A percentile compares a stretch with the other conserved stretches of the same genome.
Evolutionary conservation across 805 yeast genomes (phyloP).

Genomic region (Candida qinlingensis): DNA sequence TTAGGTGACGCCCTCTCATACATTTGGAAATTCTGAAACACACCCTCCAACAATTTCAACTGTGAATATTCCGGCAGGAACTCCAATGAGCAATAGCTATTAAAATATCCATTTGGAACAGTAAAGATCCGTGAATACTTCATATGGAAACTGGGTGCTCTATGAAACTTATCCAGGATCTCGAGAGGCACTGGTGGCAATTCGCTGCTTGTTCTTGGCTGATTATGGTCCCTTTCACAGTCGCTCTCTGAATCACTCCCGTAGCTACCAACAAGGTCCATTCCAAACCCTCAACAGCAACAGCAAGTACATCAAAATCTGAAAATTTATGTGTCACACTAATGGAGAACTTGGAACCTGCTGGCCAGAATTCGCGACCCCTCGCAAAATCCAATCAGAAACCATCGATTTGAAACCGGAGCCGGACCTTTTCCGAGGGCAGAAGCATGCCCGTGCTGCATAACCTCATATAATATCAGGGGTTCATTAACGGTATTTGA

Average conservation of each 20-base stretch:
- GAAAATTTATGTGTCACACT: neutral
- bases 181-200: slow-evolving; percentile 2
- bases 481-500: neutral
- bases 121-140: slow-evolving; percentile 7
- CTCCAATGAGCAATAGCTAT: slow-evolving; percentile 10
- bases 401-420: slow-evolving; percentile 10
- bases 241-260: slow-evolving; percentile 5
- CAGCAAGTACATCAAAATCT: too few species aligned
- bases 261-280: slow-evolving; percentile 5
- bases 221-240: neutral
- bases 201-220: neutral
- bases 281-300: neutral
- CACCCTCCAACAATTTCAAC: neutral
- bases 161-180: slow-evolving; percentile 11
- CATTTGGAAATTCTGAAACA: slow-evolving; percentile 2
- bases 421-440: slow-evolving; percentile 10
- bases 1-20: slow-evolving; percentile 5
- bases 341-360: neutral
- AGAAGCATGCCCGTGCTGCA: neutral
- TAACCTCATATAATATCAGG: neutral
- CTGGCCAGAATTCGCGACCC: neutral
- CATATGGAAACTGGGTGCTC: slow-evolving; percentile 12
- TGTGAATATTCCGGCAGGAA: slow-evolving; percentile 4
- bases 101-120: slow-evolving; percentile 6
- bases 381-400: slow-evolving; percentile 7